A percentile compares a stretch with the other conserved stretches of the same genome.
Evolutionary conservation across 768 basidiomycete species (phyloP).

Genomic region (Agaricus sinodeliciosus): DNA sequence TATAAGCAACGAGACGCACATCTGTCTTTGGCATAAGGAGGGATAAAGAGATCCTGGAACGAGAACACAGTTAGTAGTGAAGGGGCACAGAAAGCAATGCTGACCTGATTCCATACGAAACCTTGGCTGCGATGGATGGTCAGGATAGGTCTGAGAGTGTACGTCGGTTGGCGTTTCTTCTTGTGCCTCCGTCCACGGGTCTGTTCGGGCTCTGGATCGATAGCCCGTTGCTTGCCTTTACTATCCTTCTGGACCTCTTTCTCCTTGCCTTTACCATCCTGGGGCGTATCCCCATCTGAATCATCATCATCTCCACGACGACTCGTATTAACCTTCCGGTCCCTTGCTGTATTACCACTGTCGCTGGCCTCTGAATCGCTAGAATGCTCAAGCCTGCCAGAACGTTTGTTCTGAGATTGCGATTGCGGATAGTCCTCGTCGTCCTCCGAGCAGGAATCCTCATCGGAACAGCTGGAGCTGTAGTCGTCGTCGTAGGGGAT

Average conservation of each 20-base stretch:
- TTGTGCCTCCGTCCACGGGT: slow-evolving; percentile 27
- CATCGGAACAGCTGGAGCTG: slow-evolving; percentile 49
- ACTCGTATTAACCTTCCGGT: neutral
- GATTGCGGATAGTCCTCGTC: slow-evolving; percentile 49
- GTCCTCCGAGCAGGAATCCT: slow-evolving; percentile 62
- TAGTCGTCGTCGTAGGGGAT: slow-evolving; percentile 66
- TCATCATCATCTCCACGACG: slow-evolving; percentile 29
- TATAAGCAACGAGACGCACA: slow-evolving; percentile 43
- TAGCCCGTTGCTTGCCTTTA: slow-evolving; percentile 78
- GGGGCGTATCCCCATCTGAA: slow-evolving; percentile 53
- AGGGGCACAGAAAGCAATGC: slow-evolving; percentile 17
- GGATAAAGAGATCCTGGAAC: slow-evolving; percentile 73
- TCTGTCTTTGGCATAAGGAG: slow-evolving; percentile 86
- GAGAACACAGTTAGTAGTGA: neutral
- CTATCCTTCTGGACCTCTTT: slow-evolving; percentile 48
- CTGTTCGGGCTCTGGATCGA: slow-evolving; percentile 55
- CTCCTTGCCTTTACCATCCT: slow-evolving; percentile 25
- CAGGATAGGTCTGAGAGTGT: slow-evolving; percentile 71
- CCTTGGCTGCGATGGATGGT: slow-evolving; percentile 85
- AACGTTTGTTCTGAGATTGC: neutral
- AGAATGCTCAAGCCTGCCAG: slow-evolving; percentile 4
- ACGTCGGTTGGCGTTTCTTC: slow-evolving; percentile 48
- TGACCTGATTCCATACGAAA: slow-evolving; percentile 87
- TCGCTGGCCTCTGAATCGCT: slow-evolving; percentile 14
- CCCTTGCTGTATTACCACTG: slow-evolving; percentile 3